phyloP scores from a whole-genome alignment of 1,139 yeast genomes.

The Sugiyamaella xylanicola region DNA sequence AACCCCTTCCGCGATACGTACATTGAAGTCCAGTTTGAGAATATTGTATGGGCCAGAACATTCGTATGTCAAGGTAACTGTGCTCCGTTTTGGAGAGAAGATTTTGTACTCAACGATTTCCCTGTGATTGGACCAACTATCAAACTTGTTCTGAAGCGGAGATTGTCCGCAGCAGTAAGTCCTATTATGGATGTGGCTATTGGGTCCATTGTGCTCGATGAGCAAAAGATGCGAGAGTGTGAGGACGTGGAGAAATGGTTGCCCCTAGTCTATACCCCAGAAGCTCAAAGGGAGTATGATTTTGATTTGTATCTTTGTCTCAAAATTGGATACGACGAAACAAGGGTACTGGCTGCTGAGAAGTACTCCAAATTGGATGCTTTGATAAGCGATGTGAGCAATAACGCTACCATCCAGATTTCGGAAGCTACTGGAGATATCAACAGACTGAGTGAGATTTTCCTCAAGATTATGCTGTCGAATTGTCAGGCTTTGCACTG shows the following conservation, averaged over 20 bases:
- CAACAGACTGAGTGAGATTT: constrained; percentile 43
- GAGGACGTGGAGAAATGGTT: constrained; percentile 32
- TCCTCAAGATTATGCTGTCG: constrained; percentile 36
- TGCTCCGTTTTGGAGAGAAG: constrained; percentile 60
- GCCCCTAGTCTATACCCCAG: constrained; percentile 24
- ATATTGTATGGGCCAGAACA: constrained; percentile 59
- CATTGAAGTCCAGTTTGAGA: constrained; percentile 59
- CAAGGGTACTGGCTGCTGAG: constrained; percentile 60
- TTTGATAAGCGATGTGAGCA: constrained; percentile 27
- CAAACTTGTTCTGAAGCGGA: constrained; percentile 30
- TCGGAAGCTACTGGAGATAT: constrained; percentile 53
- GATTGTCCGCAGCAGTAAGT: constrained; percentile 28
- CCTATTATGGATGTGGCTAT: constrained; percentile 44
- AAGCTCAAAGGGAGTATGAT: constrained; percentile 43
- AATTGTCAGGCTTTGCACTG: constrained; percentile 60
- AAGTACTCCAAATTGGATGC: constrained; percentile 61
- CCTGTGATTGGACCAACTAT: constrained; percentile 34
- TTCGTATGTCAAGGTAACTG: constrained; percentile 48
- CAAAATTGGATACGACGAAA: constrained; percentile 55
- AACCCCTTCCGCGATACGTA: constrained; percentile 41
- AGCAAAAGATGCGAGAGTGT: constrained; percentile 22
- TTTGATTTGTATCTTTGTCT: constrained; percentile 50
- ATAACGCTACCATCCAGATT: constrained; percentile 30
- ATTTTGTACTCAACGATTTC: constrained; percentile 50
- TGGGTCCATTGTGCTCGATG: constrained; percentile 30